Conservation (phyloP, 2,329 filamentous ascomycete species). For the Aspergillus pseudoviridinutans region DNA sequence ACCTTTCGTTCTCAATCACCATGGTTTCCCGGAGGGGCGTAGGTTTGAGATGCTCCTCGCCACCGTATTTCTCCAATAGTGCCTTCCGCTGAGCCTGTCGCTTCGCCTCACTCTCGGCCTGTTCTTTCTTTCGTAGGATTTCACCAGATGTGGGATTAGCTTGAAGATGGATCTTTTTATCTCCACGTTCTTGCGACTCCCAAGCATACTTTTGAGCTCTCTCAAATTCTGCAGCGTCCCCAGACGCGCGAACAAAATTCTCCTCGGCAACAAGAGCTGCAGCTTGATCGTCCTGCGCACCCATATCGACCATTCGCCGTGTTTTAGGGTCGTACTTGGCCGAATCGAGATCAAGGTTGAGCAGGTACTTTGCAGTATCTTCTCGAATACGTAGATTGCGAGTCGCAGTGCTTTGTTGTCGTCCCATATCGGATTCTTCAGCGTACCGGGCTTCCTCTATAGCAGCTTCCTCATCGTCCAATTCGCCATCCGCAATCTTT, state of each 20-base stretch:
- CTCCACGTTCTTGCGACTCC: constrained; percentile 84
- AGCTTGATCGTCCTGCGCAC: constrained; percentile 73
- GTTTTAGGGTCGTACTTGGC: constrained; percentile 98
- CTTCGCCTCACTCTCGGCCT: constrained; percentile 66
- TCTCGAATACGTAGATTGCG: constrained; percentile 87
- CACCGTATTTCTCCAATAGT: constrained; percentile 79
- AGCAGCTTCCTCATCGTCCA: constrained; percentile 48
- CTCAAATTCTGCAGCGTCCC: constrained; percentile 91
- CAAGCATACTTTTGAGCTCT: constrained; percentile 85
- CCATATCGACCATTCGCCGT: constrained; percentile 80
- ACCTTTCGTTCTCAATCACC: constrained; percentile 76
- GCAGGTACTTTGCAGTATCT: constrained; percentile 93
- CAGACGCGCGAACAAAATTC: constrained; percentile 81
- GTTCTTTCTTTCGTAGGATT: constrained; percentile 73
- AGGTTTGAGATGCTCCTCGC: constrained; percentile 58
- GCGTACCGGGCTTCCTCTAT: constrained; percentile 65
- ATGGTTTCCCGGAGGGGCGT: constrained; percentile 62
- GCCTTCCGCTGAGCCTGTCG: constrained; percentile 65
- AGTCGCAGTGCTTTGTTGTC: constrained; percentile 85
- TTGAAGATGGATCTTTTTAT: constrained; percentile 82
- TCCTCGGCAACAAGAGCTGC: constrained; percentile 86
- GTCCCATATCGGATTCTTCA: constrained; percentile 94
- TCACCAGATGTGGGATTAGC: constrained; percentile 95
- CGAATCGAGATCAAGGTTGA: constrained; percentile 92
- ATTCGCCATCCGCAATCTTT: constrained; percentile 46